These are phyloP conservation scores for Tuctoria greenei DNA, from an alignment of 176 grass and related monocot species.

Conservation along the genomic window DNA sequence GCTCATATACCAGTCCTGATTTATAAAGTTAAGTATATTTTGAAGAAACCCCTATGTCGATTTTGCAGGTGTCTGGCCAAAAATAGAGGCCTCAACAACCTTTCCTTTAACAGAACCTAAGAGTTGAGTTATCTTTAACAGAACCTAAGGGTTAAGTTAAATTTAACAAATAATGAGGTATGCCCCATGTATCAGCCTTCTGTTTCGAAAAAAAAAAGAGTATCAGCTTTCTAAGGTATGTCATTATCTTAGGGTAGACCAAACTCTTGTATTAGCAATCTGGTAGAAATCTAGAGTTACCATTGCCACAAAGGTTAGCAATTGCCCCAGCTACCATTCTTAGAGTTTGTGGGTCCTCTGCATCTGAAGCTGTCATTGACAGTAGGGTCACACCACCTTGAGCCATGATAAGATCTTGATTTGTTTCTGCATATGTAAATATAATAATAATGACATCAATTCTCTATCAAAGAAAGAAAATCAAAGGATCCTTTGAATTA, in stretches of 20 bases:
- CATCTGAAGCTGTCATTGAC: slow-evolving; percentile 93
- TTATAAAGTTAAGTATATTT: background rate
- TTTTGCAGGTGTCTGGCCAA: background rate
- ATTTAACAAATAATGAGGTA: background rate
- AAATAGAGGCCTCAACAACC: background rate
- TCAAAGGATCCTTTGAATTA: slow-evolving; percentile 27
- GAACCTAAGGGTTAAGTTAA: background rate
- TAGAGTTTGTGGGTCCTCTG: slow-evolving; percentile 93
- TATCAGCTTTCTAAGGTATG: background rate
- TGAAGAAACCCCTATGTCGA: background rate
- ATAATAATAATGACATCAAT: slow-evolving; percentile 26
- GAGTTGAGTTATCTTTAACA: background rate
- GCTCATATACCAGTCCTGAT: background rate
- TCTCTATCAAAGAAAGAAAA: slow-evolving; percentile 1
- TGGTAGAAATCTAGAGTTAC: slow-evolving; percentile 48
- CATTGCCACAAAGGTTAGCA: slow-evolving; percentile 97
- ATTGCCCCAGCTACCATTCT: slow-evolving; percentile 99
- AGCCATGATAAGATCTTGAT: slow-evolving; percentile 98
- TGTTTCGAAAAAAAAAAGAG: no score
- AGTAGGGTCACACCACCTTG: slow-evolving; percentile 88
- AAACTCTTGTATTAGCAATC: slow-evolving; percentile 16
- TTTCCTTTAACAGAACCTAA: background rate
- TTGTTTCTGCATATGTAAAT: slow-evolving; percentile 68
- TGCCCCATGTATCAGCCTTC: no score
- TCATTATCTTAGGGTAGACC: slow-evolving; percentile 21